Evolutionary conservation across 257 asterid species (phyloP), one percentile per base, ranked within the genome.

Genomic region (Gentiana straminea): DNA sequence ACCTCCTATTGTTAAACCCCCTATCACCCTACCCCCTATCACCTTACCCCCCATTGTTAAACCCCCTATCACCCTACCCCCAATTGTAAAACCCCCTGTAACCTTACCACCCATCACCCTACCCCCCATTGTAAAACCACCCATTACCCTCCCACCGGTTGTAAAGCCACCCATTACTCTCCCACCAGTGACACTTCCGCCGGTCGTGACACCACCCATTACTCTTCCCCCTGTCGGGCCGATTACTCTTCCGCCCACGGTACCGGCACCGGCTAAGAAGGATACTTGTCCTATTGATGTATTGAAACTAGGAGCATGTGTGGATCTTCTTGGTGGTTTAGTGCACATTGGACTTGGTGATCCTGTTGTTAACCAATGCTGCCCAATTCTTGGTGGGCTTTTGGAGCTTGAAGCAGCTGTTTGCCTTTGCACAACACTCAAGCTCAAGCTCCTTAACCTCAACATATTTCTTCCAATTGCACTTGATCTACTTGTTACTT

Each of bases 231-330:
- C 51, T 33, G 65, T 70, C 13, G n/a, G 55, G 1, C 84, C 61
- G 4, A 73, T 73, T 3, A 39, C 8, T 34, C 52, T 34, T 1
- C 54, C 49, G 3, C 60, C 70, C 7, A 59, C 70, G 48, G 67
- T 73, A 5, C 41, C 76, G 7, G 55, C 83, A 8, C 55, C 83
- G 2, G 43, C 72, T 2, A 33, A 72, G 5, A 0, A 58, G 33
- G 77, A 52, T 0, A 75, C 74, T 24, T 87, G 96, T 75, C 96
- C 96, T 3, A 65, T 87, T 3, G 78, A 87, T 79, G 62, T 84
- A n/a, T 35, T 84, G 58, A 87, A 87, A 59, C 82, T 87, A 4
- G 96, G 96, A 13, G 96, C 86, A 3, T 86, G 96, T 49, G 92
- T 80, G 70, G 91, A 80, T 58, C 78, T 86, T 54, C 80, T 86